Base-by-base conservation (phyloP, 257 asterid species). In the Solanum commersonii region DNA sequence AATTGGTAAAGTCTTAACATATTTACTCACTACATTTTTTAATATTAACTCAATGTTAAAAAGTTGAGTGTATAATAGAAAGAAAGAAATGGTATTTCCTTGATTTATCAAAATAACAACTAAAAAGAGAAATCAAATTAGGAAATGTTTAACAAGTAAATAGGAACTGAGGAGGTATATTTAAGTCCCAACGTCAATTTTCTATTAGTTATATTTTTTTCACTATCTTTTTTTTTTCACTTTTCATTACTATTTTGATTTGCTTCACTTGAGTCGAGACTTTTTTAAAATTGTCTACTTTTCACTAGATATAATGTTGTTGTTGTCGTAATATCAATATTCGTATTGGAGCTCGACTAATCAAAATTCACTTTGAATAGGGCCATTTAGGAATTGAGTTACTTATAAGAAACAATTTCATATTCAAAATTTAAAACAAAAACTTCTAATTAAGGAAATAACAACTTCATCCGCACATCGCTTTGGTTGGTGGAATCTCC, bases 261-360 rank as follows among this genome's bases (percentile, higher is more conserved):
- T 23, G 0, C 15, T 63, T 23, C 1, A 63, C 1, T 56, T 56
- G n/a, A 56, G n/a, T 7, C n/a, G 4, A 56, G 8, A n/a, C 6
- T 23, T 2, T 63, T 63, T 63, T 4, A 10, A 23, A 63, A 63
- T 8, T 4, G 3, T 63, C 1, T 1, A 59, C 29, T n/a, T 23
- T n/a, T 63, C 3, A 23, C 15, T 5, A n/a, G 6, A 63, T 63
- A 63, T n/a, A 10, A n/a, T 4, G 15, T 63, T 60, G 0, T 60
- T 10, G 0, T 63, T 63, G 0, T 56, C 10, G 5, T 23, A 63
- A 63, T 63, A 25, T 63, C 14, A 4, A 63, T 3, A n/a, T 63
- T 10, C 2, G 0, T 5, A n/a, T n/a, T 10, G 3, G 0, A n/a
- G 0, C 31, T 25, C 3, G 31, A 63, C 29, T 63, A 63, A 23